Evolutionary conservation across 2,329 filamentous ascomycete species (phyloP).

Genomic region (Calonectria naviculata): DNA sequence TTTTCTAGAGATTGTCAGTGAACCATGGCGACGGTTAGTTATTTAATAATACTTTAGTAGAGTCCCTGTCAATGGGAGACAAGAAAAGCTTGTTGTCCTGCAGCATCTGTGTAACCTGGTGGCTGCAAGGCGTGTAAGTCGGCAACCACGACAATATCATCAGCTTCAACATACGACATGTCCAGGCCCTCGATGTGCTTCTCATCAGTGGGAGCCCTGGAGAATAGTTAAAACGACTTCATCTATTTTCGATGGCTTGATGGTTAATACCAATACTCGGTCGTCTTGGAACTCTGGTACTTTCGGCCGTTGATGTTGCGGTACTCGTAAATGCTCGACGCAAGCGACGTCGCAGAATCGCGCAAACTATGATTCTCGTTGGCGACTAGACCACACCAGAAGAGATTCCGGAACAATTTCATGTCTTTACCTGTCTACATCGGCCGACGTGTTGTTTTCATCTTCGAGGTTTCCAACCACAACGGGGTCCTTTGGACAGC

Average conservation of each 20-base stretch:
- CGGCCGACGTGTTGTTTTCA: conserved; percentile 1
- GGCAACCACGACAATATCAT: background rate
- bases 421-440: conserved; percentile 15
- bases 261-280: conserved; percentile 37
- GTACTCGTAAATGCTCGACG: conserved; percentile 39
- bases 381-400: background rate
- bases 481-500: conserved; percentile 14
- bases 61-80: conserved; percentile 34
- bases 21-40: rapidly evolving
- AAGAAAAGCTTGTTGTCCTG: conserved; percentile 49
- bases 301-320: conserved; percentile 41
- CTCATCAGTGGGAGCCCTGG: conserved; percentile 31
- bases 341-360: conserved; percentile 25
- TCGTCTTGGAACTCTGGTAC: conserved; percentile 39
- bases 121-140: conserved; percentile 6
- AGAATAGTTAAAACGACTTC: background rate
- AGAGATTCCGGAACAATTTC: background rate
- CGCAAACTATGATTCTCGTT: conserved; percentile 10
- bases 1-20: conserved; percentile 16
- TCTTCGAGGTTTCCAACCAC: conserved; percentile 25
- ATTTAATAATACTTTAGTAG: conserved; percentile 12
- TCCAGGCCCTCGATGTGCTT: conserved; percentile 27
- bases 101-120: conserved; percentile 34
- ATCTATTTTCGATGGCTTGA: background rate
- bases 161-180: conserved; percentile 24